These are phyloP conservation scores for Fusarium nisikadoi DNA, from an alignment of 2,329 filamentous ascomycete species.

Conservation along the genomic window DNA sequence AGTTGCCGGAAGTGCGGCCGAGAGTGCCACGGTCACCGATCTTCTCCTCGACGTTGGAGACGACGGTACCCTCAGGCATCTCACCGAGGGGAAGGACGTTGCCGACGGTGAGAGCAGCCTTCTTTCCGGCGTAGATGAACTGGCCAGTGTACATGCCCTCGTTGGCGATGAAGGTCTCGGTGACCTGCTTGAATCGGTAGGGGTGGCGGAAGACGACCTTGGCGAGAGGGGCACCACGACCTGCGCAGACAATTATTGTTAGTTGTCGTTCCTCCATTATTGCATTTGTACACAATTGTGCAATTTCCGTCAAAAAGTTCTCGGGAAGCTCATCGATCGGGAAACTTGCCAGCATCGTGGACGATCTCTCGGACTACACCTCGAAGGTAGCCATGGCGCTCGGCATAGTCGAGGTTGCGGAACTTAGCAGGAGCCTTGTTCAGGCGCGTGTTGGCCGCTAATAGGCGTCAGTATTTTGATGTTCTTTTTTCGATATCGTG, in stretches of 20 bases:
- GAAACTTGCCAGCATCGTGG: slow-evolving; percentile 84
- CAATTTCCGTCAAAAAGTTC: slow-evolving; percentile 24
- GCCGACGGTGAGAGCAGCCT: slow-evolving; percentile 94
- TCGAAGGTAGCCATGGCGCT: slow-evolving; percentile 97
- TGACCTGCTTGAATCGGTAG: slow-evolving; percentile 97
- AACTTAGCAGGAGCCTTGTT: slow-evolving; percentile 90
- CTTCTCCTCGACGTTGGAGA: slow-evolving; percentile 99
- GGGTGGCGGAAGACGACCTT: slow-evolving; percentile 97
- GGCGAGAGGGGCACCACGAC: slow-evolving; percentile 95
- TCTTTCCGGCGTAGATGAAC: slow-evolving; percentile 99
- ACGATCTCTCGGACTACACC: slow-evolving; percentile 99
- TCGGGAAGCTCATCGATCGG: slow-evolving; percentile 32
- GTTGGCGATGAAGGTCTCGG: slow-evolving; percentile 99
- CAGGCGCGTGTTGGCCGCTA: slow-evolving; percentile 85
- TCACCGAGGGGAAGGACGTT: slow-evolving; percentile 95
- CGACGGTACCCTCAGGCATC: slow-evolving; percentile 98
- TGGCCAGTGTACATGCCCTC: slow-evolving; percentile 99
- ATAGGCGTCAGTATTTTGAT: slow-evolving; percentile 47
- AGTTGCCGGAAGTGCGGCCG: slow-evolving; percentile 98
- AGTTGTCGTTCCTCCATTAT: slow-evolving; percentile 37
- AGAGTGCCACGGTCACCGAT: slow-evolving; percentile 95
- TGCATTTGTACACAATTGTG: slow-evolving; percentile 3
- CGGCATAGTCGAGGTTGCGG: slow-evolving; percentile 94
- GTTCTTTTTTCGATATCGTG: slow-evolving; percentile 40
- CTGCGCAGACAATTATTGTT: slow-evolving; percentile 46